Percentiles rank a stretch among this genome's conserved stretches.
These are phyloP conservation scores for Trypanosoma vivax DNA, from an alignment of 208 protist species.

Conservation along the genomic window DNA sequence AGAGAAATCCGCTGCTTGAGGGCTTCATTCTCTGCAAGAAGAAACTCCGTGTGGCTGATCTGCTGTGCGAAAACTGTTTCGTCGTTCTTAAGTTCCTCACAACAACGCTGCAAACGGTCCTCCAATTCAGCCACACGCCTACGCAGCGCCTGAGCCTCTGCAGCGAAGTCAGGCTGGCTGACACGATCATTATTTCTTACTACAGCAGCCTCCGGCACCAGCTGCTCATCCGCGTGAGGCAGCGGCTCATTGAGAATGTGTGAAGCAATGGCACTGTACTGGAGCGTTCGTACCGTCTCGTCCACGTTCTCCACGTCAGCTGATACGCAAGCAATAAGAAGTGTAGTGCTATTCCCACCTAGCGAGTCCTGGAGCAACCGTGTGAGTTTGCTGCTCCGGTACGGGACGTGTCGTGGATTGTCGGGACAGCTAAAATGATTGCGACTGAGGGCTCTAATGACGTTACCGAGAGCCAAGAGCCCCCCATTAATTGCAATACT, in stretches of 20 bases:
- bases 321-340: slow-evolving; percentile 86
- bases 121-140: slow-evolving; percentile 18
- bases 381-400: slow-evolving; percentile 88
- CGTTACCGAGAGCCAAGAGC: slow-evolving; percentile 89
- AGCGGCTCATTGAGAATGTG: slow-evolving; percentile 85
- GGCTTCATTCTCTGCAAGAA: slow-evolving; percentile 67
- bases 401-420: slow-evolving; percentile 61
- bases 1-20: slow-evolving; percentile 23
- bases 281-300: slow-evolving; percentile 84
- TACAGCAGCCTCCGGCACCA: too few relatives aligned
- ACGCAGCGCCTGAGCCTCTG: slow-evolving; percentile 19
- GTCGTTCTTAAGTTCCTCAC: slow-evolving; percentile 66
- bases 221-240: slow-evolving; percentile 35
- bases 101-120: slow-evolving; percentile 43
- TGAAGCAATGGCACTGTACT: slow-evolving; percentile 89
- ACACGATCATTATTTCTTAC: slow-evolving; percentile 13
- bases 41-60: slow-evolving; percentile 38
- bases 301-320: slow-evolving; percentile 62
- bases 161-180: slow-evolving; percentile 4
- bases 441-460: slow-evolving; percentile 85
- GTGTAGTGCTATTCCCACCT: slow-evolving; percentile 77
- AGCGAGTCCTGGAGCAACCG: slow-evolving; percentile 86
- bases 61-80: slow-evolving; percentile 68
- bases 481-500: slow-evolving; percentile 90
- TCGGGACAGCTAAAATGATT: slow-evolving; percentile 27